These are phyloP conservation scores for Brassica nigra DNA, from an alignment of 345 rosid genomes.

Conservation along the genomic window DNA sequence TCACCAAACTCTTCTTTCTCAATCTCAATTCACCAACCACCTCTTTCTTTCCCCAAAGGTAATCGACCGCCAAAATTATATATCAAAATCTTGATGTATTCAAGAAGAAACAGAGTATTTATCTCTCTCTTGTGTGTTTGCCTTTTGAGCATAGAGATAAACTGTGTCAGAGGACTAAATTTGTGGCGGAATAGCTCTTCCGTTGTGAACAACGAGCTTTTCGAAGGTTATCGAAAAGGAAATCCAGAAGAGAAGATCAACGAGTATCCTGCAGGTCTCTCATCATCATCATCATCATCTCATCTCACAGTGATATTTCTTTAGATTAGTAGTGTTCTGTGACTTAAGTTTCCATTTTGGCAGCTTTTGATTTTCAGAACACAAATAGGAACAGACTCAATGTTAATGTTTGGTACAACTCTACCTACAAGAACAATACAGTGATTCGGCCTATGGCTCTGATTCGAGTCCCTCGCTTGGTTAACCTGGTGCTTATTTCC, in stretches of 20 bases:
- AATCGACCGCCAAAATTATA: background rate
- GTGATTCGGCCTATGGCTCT: slow-evolving; percentile 38
- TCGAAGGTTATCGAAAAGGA: slow-evolving; percentile 68
- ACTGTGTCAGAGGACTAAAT: slow-evolving; percentile 59
- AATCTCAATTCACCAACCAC: slow-evolving; percentile 29
- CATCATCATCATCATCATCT: slow-evolving; percentile 15
- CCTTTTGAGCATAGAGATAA: slow-evolving; percentile 47
- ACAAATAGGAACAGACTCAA: slow-evolving; percentile 58
- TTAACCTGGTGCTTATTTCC: slow-evolving; percentile 67
- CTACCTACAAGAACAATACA: slow-evolving; percentile 56
- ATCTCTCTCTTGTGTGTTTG: slow-evolving; percentile 23
- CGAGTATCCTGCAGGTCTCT: slow-evolving; percentile 74
- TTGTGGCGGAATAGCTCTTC: slow-evolving; percentile 73
- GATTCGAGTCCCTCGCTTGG: slow-evolving; percentile 69
- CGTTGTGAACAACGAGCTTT: slow-evolving; percentile 64
- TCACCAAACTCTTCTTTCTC: slow-evolving; percentile 47
- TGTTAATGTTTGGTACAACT: slow-evolving; percentile 84
- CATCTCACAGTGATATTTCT: background rate
- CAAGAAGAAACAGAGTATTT: slow-evolving; percentile 8
- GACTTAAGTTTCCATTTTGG: slow-evolving; percentile 18
- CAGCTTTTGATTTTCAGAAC: slow-evolving; percentile 90
- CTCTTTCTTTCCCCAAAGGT: slow-evolving; percentile 47
- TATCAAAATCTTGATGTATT: background rate
- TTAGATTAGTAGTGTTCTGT: slow-evolving; percentile 2
- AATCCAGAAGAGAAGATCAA: slow-evolving; percentile 64